Evolutionary conservation across 1,284 basidiomycete genomes (phyloP), one percentile per base, ranked within the genome.

Genomic region (Cystobasidiaceae sp.): DNA sequence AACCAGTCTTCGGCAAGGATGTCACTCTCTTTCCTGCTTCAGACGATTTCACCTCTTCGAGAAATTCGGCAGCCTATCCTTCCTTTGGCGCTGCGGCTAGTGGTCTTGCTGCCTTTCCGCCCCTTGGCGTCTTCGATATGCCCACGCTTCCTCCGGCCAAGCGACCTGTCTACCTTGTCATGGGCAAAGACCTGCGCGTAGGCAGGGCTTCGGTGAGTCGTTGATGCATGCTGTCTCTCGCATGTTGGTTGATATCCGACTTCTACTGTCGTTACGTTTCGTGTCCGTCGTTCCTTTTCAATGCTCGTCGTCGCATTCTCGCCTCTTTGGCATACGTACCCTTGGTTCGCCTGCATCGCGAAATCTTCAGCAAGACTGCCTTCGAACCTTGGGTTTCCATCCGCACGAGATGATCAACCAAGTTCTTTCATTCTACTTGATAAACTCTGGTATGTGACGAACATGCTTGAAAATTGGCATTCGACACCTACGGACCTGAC

Each of bases 321-420:
- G 28, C n/a, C n/a, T n/a, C n/a, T n/a, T n/a, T n/a, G n/a, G n/a
- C n/a, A n/a, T n/a, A n/a, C n/a, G n/a, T n/a, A n/a, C n/a, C n/a
- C n/a, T n/a, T n/a, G n/a, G n/a, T n/a, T n/a, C n/a, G n/a, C n/a
- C n/a, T n/a, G 4, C 3, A 15, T 11, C 28, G 3, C n/a, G n/a
- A n/a, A n/a, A n/a, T 4, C 25, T 9, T 7, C 51, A 64, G 61
- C 27, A 55, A 21, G 61, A 55, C 5, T 19, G 27, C 28, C 25
- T 64, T 9, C 15, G 61, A 5, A 64, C 44, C n/a, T 44, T 64
- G 7, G 61, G 61, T 17, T 64, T 45, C 37, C 52, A 64, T 37
- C 23, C 51, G 13, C 52, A 64, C 28, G 61, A 64, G 19, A 56
- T 64, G 61, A 37, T 55, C 23, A 30, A 55, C 11, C 61, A 64